Base-by-base conservation (phyloP, 1,139 yeast genomes). In the Kodamaea fungicola region DNA sequence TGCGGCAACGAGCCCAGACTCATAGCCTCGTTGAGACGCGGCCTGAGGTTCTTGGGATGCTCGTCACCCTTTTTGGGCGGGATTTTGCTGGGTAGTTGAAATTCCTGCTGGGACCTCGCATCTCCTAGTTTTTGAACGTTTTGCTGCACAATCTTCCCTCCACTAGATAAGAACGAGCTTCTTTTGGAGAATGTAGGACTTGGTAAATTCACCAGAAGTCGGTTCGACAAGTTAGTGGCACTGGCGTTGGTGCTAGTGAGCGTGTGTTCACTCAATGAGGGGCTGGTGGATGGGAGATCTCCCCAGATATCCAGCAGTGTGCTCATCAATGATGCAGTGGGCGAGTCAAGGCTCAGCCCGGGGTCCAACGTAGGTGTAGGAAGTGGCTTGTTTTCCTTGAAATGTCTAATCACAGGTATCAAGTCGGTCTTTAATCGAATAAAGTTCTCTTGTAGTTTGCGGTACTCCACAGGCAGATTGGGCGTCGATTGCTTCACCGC, bases 341-440 rank as follows among this genome's bases (percentile, higher is more conserved):
- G 73, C 29, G 69, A 64, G 21, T 62, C 65, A 5, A 52, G 44
- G 2, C 59, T 51, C 4, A 62, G 51, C 3, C 71, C 67, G 0
- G 73, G 70, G 32, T 47, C 75, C 29, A 70, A 47, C 1, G 77
- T 73, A 3, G 83, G 82, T 0, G 79, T 73, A 0, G 83, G 83
- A 28, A 77, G 59, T 2, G 82, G 82, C 50, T 77, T 76, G 24
- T 70, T 64, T 42, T 76, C 81, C 43, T 77, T 76, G 12, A 75
- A 55, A 31, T 73, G 61, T 39, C 77, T 64, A 24, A 76, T 62
- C 22, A 76, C 68, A 0, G 82, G 82, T 31, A 74, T 62, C 47
- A 77, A 60, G 40, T 77, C 83, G 24, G 76, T 71, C 42, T 73
- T 71, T 42, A 77, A 57, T 47, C 71, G 68, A 33, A 60, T 60